Base-by-base conservation (phyloP, 768 basidiomycete species). In the Leccinum barrowsii region DNA sequence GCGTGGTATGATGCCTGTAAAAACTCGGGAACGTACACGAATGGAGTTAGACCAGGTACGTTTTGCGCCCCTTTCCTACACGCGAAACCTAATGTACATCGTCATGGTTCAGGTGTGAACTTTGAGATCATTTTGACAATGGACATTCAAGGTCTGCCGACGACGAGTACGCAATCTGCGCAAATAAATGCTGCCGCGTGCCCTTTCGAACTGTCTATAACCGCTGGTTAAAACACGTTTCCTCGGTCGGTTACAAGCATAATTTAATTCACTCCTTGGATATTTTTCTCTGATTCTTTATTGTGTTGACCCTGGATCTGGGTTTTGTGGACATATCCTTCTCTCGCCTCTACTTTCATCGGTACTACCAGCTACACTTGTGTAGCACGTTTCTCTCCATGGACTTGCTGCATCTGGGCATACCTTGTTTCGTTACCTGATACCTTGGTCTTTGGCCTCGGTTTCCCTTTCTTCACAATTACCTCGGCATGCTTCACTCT, bases 1-100 rank as follows among this genome's bases (percentile, higher is more conserved):
- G 84, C 83, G 55, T 90, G 88, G 85, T 89, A 94, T 69, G 77
- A 87, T 57, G 87, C 82, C 6, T 94, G 92, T 77, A 81, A 80
- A 74, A 87, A 92, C 68, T 66, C 71, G 42, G 77, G 71, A 37
- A 67, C 83, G 30, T 82, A 75, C 70, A 34, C 70, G 3, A 74
- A 74, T 67, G 83, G 81, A n/a, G 75, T 70, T 50, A 83, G 86
- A 55, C 84, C 82, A 56, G 79, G 86, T 92, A 66, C 32, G 87
- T 80, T 60, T 34, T 32, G 6, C 40, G 12, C 55, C 51, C 22
- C 30, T 50, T n/a, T 42, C 7, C 2, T 12, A n/a, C 22, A n/a
- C 15, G 19, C 1, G 19, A 28, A 52, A n/a, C 44, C 47, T 34
- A 7, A 15, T 1, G 32, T 19, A 44, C 42, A 19, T 50, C 62